Percentiles rank a stretch among this genome's conserved stretches.
Conservation (phyloP, 495 filamentous ascomycete genomes). For the Lasiosphaeriaceae sp. region DNA sequence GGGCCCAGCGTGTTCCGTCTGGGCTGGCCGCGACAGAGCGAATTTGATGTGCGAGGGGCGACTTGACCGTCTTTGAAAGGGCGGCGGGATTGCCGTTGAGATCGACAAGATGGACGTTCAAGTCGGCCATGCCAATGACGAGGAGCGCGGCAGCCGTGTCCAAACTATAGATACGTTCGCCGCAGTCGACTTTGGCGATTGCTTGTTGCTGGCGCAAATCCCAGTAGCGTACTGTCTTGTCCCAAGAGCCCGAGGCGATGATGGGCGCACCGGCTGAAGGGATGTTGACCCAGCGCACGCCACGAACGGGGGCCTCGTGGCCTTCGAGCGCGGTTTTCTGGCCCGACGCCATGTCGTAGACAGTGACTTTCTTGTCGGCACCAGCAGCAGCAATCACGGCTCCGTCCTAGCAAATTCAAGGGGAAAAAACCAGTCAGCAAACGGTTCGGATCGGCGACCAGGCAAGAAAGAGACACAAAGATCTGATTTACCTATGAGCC, state of each 20-base stretch:
- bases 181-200: constrained; percentile 60
- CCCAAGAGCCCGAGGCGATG: constrained; percentile 83
- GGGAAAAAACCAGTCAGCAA: neutral
- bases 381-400: constrained; percentile 67
- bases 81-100: constrained; percentile 64
- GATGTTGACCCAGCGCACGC: constrained; percentile 64
- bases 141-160: constrained; percentile 76
- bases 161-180: constrained; percentile 84
- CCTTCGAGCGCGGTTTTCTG: constrained; percentile 38
- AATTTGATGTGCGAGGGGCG: constrained; percentile 86
- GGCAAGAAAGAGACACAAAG: neutral
- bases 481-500: constrained; percentile 17
- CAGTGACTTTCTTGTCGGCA: constrained; percentile 71
- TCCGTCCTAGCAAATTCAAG: constrained; percentile 41
- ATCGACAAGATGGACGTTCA: constrained; percentile 83
- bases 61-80: constrained; percentile 79
- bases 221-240: constrained; percentile 90
- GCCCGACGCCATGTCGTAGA: constrained; percentile 64
- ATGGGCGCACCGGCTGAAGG: constrained; percentile 52
- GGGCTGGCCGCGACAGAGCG: constrained; percentile 78
- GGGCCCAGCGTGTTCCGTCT: constrained; percentile 78
- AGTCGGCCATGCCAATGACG: constrained; percentile 80
- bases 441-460: neutral
- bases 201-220: constrained; percentile 63
- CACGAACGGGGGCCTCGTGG: constrained; percentile 69